phyloP scores from a whole-genome alignment of 495 filamentous ascomycete species.

The Xylaria castorea region DNA sequence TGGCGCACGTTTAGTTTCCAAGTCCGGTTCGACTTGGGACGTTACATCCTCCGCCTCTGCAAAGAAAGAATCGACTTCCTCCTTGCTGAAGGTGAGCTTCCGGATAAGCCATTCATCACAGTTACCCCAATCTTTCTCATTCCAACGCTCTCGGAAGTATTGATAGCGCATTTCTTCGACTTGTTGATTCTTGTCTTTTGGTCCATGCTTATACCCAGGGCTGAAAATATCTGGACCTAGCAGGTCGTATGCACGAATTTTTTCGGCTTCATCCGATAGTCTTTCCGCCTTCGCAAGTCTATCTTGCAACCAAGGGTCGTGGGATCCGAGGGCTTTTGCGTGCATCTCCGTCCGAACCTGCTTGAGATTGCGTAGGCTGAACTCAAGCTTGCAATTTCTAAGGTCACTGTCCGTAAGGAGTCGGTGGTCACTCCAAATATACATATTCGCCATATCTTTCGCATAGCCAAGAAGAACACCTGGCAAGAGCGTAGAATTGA shows the following conservation, averaged over 20 bases:
- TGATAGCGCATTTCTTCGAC: conserved; percentile 46
- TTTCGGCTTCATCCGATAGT: neutral
- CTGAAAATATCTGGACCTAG: conserved; percentile 26
- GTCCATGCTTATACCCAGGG: conserved; percentile 25
- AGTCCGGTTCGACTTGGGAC: conserved; percentile 2
- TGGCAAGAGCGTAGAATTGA: conserved; percentile 61
- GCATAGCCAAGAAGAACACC: conserved; percentile 57
- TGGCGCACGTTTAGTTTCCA: neutral
- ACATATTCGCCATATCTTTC: conserved; percentile 58
- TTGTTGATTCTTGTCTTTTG: conserved; percentile 34
- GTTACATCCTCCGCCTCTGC: neutral
- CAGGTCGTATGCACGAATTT: conserved; percentile 23
- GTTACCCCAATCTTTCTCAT: conserved; percentile 27
- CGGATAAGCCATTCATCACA: conserved; percentile 53
- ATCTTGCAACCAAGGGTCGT: neutral
- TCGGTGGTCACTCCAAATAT: conserved; percentile 55
- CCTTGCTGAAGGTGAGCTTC: conserved; percentile 58
- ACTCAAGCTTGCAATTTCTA: conserved; percentile 55
- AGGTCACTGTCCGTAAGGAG: conserved; percentile 42
- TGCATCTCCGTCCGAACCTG: conserved; percentile 27
- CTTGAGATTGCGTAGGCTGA: conserved; percentile 50
- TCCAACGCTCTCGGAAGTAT: conserved; percentile 43
- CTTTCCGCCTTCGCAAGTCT: conserved; percentile 8
- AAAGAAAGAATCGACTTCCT: conserved; percentile 46
- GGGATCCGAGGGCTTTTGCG: conserved; percentile 12